These are phyloP conservation scores for Fraxinus angustifolia DNA, from an alignment of 305 asterid genomes.

Conservation along the genomic window DNA sequence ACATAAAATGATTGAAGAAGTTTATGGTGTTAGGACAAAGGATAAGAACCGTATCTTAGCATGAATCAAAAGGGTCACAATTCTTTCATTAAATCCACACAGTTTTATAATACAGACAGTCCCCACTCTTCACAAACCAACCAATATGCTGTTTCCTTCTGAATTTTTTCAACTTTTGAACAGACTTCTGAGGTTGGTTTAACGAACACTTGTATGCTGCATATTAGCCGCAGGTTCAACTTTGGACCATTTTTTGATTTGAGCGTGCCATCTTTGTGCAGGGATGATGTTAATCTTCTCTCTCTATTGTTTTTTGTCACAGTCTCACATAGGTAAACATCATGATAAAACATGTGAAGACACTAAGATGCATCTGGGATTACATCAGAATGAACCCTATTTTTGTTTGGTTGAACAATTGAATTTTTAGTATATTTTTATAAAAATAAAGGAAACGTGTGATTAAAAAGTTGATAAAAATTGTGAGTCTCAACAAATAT, in stretches of 20 bases:
- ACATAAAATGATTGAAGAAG: neutral
- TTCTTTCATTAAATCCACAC: neutral
- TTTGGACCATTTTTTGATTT: neutral
- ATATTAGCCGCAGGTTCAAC: neutral
- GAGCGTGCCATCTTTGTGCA: neutral
- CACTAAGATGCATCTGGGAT: neutral
- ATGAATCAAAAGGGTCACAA: neutral
- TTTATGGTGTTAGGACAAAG: neutral
- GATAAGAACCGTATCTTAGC: neutral
- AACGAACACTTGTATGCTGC: neutral
- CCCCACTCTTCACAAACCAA: neutral
- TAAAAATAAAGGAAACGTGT: no score
- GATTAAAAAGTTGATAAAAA: no score
- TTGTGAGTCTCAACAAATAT: no score
- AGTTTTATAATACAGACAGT: neutral
- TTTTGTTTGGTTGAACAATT: neutral
- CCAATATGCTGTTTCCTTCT: neutral
- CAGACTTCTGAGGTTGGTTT: neutral
- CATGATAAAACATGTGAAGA: neutral
- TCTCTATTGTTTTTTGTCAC: slow-evolving; percentile 26
- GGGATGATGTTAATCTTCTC: slow-evolving; percentile 22
- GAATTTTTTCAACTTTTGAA: neutral
- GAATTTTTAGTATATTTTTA: no score
- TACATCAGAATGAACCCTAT: neutral
- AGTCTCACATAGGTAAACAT: neutral